A percentile compares a stretch with the other conserved stretches of the same genome.
Evolutionary conservation across 495 filamentous ascomycete species (phyloP).

Genomic region (Massariosphaeria phaeospora): DNA sequence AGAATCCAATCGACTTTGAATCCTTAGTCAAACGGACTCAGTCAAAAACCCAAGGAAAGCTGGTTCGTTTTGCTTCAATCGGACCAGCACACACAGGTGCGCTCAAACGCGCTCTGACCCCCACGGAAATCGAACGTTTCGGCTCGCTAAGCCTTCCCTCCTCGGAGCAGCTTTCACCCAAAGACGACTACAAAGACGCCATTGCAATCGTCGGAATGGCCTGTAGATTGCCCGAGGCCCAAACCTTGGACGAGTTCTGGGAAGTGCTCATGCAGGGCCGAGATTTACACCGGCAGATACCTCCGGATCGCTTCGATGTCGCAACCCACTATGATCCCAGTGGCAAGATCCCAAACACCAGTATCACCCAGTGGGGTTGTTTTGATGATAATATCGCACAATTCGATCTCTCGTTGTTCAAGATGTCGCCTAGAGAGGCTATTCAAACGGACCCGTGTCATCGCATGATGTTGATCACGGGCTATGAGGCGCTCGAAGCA

Average conservation of each 20-base stretch:
- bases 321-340: background rate
- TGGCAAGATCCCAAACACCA: background rate
- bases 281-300: background rate
- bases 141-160: too few relatives aligned
- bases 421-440: background rate
- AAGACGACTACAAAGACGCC: too few relatives aligned
- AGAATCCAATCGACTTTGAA: too few relatives aligned
- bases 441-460: background rate
- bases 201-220: background rate
- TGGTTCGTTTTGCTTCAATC: too few relatives aligned
- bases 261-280: slow-evolving; percentile 14
- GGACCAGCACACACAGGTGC: too few relatives aligned
- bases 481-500: slow-evolving; percentile 39
- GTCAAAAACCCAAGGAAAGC: too few relatives aligned
- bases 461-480: background rate
- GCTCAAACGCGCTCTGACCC: too few relatives aligned
- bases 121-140: too few relatives aligned
- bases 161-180: too few relatives aligned
- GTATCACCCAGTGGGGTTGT: background rate
- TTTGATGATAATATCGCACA: background rate
- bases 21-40: too few relatives aligned
- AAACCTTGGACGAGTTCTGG: background rate
- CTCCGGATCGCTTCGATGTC: background rate
- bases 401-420: background rate
- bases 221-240: background rate